Evolutionary conservation across 768 basidiomycete species (phyloP), one percentile per base, ranked within the genome.

Genomic region (Phlebiopsis gigantea): DNA sequence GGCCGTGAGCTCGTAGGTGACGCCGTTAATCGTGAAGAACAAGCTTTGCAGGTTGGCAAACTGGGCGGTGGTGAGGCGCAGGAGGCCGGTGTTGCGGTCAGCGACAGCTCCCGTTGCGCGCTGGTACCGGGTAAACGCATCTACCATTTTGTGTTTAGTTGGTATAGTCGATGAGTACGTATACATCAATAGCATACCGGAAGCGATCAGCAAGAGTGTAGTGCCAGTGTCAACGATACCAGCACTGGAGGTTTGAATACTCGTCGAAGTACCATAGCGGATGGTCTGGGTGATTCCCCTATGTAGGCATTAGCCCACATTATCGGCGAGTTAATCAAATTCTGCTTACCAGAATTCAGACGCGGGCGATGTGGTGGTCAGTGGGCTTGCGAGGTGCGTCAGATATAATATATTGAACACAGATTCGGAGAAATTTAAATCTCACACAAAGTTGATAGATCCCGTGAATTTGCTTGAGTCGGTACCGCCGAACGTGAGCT

Each of bases 91-190:
- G 29, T 66, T 66, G 74, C 65, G 53, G 65, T 85, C 84, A 47
- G 73, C 25, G 5, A 65, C 72, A 1, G 75, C 82, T 8, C 79
- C 80, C 1, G 79, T 82, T 4, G 77, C 78, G 10, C 70, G 7
- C 63, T 78, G 73, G 61, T 84, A 85, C 1, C 67, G 69, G 39
- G 75, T 62, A 71, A 82, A 83, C 0, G 79, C 79, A 57, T 83
- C 80, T 61, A 29, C 5, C 19, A 22, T 17, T 15, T 7, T 15
- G 21, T n/a, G 15, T 46, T 30, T 9, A 24, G 22, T 39, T 43
- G 5, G 19, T 4, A 21, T 30, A 3, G 26, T 22, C 14, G 26
- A 2, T 43, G 19, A 15, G n/a, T 12, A 52, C 59, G 21, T 28
- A 59, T 57, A 47, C 17, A 42, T 39, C 12, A 34, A 9, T 39